A percentile compares a stretch with the other conserved stretches of the same genome.
Evolutionary conservation across 805 yeast species (phyloP).

Genomic region (Cyberlindnera galapagoensis): DNA sequence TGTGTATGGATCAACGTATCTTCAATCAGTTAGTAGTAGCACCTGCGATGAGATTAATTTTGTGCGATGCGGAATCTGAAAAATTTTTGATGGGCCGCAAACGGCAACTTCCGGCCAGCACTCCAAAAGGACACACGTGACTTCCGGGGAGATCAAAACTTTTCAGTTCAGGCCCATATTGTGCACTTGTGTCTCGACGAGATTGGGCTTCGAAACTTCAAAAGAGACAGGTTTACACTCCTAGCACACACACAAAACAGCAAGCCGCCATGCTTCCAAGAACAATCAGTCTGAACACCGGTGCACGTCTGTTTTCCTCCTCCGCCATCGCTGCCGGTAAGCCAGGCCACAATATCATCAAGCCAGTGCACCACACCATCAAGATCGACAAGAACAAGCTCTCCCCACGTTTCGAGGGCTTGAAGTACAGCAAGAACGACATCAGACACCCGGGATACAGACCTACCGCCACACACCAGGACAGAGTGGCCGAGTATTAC

Average conservation of each 20-base stretch:
- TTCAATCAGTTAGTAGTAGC: not conserved
- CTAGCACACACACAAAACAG: no score
- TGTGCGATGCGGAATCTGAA: no score
- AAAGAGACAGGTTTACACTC: not conserved
- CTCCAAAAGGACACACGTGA: no score
- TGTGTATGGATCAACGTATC: not conserved
- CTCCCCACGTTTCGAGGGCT: conserved; percentile 66
- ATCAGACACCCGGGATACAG: conserved; percentile 71
- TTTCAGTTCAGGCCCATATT: no score
- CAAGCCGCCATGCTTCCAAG: no score
- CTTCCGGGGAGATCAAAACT: no score
- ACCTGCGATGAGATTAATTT: no score
- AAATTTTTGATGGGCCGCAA: no score
- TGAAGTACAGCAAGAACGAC: conserved; percentile 63
- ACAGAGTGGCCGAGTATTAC: conserved; percentile 74
- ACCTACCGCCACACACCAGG: conserved; percentile 72
- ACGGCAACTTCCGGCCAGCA: no score
- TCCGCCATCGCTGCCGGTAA: conserved; percentile 28
- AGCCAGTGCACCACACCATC: conserved; percentile 90
- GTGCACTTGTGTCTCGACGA: no score
- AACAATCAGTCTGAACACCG: no score
- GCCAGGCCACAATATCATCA: conserved; percentile 65
- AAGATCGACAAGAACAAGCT: conserved; percentile 66
- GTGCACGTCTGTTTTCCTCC: conserved; percentile 19
- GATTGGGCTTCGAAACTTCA: not conserved